A percentile compares a stretch with the other conserved stretches of the same genome.
These are phyloP conservation scores for Globisporangium nodosum DNA, from an alignment of 352 stramenopile species.

Conservation along the genomic window DNA sequence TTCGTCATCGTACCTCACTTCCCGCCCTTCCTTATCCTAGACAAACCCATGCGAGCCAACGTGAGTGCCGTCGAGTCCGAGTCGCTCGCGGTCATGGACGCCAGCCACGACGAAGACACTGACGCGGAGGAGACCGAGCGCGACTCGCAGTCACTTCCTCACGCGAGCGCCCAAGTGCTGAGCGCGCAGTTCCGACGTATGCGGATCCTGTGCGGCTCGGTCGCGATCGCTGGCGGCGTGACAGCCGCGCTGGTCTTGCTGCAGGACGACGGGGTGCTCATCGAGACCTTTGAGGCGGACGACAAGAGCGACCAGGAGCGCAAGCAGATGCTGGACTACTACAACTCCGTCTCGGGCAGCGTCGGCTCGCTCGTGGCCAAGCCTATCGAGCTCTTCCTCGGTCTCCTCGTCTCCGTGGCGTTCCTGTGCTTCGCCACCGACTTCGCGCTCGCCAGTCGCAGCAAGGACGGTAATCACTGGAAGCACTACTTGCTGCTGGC, in stretches of 20 bases:
- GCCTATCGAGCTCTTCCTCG: slow-evolving; percentile 7
- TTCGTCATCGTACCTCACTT: too few species aligned
- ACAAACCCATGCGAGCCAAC: too few species aligned
- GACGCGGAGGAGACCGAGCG: too few species aligned
- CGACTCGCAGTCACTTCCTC: too few species aligned
- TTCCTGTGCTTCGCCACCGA: slow-evolving; percentile 7
- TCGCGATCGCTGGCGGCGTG: neutral
- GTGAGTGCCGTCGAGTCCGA: too few species aligned
- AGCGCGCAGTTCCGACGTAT: neutral
- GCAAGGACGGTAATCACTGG: neutral
- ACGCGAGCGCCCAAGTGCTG: neutral
- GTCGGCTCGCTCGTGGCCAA: slow-evolving; percentile 4
- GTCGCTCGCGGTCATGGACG: too few species aligned
- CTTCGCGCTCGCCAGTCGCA: neutral
- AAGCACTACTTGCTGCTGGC: slow-evolving; percentile 1
- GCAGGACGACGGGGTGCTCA: neutral
- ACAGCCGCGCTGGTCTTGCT: neutral
- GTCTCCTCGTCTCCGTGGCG: neutral
- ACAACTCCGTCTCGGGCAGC: slow-evolving; percentile 7
- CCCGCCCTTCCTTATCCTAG: too few species aligned
- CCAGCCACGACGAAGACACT: too few species aligned
- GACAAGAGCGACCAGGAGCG: neutral
- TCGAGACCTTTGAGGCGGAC: neutral
- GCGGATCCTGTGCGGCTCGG: neutral
- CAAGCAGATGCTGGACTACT: slow-evolving; percentile 5